These are phyloP conservation scores for Tilletia horrida DNA, from an alignment of 1,284 basidiomycete genomes.

Conservation along the genomic window DNA sequence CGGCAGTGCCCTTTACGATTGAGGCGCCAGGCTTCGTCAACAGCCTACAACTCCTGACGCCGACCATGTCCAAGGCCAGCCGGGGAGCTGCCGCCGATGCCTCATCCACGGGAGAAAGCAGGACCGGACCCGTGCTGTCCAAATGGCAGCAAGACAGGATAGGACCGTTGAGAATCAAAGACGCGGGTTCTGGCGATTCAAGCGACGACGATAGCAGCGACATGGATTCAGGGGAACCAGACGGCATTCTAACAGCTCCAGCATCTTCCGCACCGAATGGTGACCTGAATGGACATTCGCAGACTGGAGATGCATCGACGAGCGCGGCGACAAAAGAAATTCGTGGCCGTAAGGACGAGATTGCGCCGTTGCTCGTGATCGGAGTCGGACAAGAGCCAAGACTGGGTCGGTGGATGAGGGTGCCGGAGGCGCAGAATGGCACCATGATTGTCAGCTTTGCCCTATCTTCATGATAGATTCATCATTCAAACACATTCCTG, in stretches of 20 bases:
- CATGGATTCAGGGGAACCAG: neutral
- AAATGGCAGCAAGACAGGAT: neutral
- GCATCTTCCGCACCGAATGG: neutral
- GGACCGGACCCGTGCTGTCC: neutral
- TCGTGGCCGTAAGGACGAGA: conserved; percentile 10
- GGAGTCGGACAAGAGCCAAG: conserved; percentile 82
- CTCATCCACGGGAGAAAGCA: neutral
- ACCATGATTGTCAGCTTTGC: conserved; percentile 63
- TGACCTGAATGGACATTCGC: neutral
- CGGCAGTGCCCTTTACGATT: conserved; percentile 63
- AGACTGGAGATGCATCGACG: neutral
- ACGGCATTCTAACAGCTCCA: neutral
- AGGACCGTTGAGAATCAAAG: neutral
- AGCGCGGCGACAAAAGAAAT: neutral
- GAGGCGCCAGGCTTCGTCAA: conserved; percentile 78
- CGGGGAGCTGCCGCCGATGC: neutral
- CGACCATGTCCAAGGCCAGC: conserved; percentile 8
- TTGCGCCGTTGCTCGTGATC: conserved; percentile 65
- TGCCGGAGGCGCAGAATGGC: conserved; percentile 72
- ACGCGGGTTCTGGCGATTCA: neutral
- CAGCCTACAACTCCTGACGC: conserved; percentile 71
- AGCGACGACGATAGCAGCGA: neutral
- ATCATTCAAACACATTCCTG: neutral
- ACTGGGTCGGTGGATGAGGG: conserved; percentile 78
- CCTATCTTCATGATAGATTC: neutral